Evolutionary conservation across 208 protist genomes (phyloP), one percentile per base, ranked within the genome.

Genomic region (Balamuthia mandrillaris): DNA sequence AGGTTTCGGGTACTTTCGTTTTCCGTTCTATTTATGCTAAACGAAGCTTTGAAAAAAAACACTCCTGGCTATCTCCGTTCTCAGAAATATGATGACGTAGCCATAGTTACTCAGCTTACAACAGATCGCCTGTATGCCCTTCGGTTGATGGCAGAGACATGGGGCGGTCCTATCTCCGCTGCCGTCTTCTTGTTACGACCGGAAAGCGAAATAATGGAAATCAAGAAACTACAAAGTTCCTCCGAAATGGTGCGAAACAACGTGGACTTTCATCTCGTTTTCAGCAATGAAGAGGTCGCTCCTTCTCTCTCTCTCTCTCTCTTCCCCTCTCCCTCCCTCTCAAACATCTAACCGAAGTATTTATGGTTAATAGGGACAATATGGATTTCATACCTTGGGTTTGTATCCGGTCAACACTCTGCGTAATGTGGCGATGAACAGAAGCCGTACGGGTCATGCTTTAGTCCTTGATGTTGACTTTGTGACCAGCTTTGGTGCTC

Each of bases 381-480:
- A n/a, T n/a, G n/a, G 44, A 10, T 42, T 49, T 35, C 24, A 47
- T 29, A 58, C 27, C 1, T 5, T 61, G 5, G 49, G 75, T 1
- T 35, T 82, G 21, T 85, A 85, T 10, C 82, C 63, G 42, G 82
- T 81, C 56, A 86, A 86, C 68, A 81, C 82, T 5, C 70, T 86
- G 49, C 65, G 82, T 14, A 86, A 86, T 33, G 68, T 74, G 18
- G 82, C 82, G 24, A 70, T 86, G 33, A 39, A 58, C 41, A 86
- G 81, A 18, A 68, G 66, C 27, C 82, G 82, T 1, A 86, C 82
- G 16, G 65, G 39, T 4, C 77, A 58, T n/a, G 65, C 68, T 3
- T 24, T 61, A 29, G 41, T 86, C 24, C 42, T 81, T 7, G 82
- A 86, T 41, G 60, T 66, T 18, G 82, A 86, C 66, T 86, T 86